Evolutionary conservation across 2,329 filamentous ascomycete species (phyloP).

Genomic region (Xylariaceae sp.): DNA sequence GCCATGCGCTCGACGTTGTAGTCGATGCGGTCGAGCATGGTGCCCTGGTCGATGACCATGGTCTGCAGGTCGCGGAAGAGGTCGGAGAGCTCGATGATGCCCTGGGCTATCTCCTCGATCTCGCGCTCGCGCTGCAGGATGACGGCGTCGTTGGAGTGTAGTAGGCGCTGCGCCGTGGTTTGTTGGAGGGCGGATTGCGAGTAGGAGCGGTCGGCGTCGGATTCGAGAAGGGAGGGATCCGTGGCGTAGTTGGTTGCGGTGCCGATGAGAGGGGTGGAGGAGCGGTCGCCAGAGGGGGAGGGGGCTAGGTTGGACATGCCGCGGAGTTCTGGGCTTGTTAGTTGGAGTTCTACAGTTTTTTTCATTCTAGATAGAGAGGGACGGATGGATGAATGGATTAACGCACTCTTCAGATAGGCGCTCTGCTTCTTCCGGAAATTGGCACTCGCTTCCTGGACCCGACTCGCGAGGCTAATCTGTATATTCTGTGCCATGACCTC

Average conservation of each 20-base stretch:
- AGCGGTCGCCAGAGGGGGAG: conserved; percentile 48
- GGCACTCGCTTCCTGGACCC: conserved; percentile 88
- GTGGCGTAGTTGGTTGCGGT: conserved; percentile 53
- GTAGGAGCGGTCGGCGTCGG: conserved; percentile 87
- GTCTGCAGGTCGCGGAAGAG: conserved; percentile 94
- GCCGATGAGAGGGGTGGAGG: conserved; percentile 43
- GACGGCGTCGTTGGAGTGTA: conserved; percentile 73
- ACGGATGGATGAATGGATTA: background rate
- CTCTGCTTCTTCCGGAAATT: conserved; percentile 96
- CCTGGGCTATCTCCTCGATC: conserved; percentile 96
- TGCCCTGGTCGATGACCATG: conserved; percentile 92
- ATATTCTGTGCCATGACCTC: conserved; percentile 96
- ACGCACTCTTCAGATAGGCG: conserved; percentile 84
- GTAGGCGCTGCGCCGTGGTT: conserved; percentile 61
- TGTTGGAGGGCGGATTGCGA: conserved; percentile 79
- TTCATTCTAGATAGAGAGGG: background rate
- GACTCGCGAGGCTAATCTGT: conserved; percentile 81
- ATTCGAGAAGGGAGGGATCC: conserved; percentile 86
- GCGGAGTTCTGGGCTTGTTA: conserved; percentile 57
- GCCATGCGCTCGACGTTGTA: conserved; percentile 97
- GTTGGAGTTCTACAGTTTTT: conserved; percentile 18
- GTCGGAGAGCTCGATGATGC: conserved; percentile 94
- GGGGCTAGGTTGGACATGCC: conserved; percentile 61
- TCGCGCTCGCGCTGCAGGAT: conserved; percentile 93
- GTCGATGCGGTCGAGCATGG: conserved; percentile 89